Evolutionary conservation across 805 yeast genomes (phyloP).

Genomic region (Lachancea fermentati): DNA sequence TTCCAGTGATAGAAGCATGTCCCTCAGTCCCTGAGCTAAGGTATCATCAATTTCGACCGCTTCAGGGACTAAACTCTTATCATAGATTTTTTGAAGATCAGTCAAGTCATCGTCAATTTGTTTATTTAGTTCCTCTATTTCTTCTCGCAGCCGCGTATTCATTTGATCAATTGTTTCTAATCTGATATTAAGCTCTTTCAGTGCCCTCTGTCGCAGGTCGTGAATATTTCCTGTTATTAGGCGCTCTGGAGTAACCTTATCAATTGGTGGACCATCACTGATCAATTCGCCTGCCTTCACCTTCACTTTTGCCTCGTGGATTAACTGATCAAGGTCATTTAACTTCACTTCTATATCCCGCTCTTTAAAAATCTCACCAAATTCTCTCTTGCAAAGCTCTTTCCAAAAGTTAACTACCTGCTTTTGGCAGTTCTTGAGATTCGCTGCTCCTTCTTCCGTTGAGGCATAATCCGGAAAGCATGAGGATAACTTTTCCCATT

Average conservation of each 20-base stretch:
- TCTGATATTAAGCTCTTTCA: conserved; percentile 21
- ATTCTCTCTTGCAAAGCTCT: conserved; percentile 44
- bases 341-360: conserved; percentile 34
- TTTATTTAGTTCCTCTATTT: conserved; percentile 18
- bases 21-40: conserved; percentile 23
- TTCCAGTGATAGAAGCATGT: conserved; percentile 25
- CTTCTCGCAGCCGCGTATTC: conserved; percentile 20
- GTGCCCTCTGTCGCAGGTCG: conserved; percentile 17
- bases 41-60: conserved; percentile 18
- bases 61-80: conserved; percentile 24
- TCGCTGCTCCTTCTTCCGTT: conserved; percentile 41
- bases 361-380: conserved; percentile 48
- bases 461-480: conserved; percentile 51
- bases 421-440: conserved; percentile 43
- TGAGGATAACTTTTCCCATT: conserved; percentile 43
- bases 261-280: conserved; percentile 13
- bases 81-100: conserved; percentile 30
- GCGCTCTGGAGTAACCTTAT: conserved; percentile 22
- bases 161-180: conserved; percentile 17
- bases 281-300: conserved; percentile 8
- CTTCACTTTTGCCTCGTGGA: conserved; percentile 31
- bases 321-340: conserved; percentile 36
- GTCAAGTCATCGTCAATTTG: conserved; percentile 20
- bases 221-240: conserved; percentile 25
- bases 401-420: conserved; percentile 52